These are phyloP conservation scores for Candida glucosophila DNA, from an alignment of 1,139 yeast genomes.

Conservation along the genomic window DNA sequence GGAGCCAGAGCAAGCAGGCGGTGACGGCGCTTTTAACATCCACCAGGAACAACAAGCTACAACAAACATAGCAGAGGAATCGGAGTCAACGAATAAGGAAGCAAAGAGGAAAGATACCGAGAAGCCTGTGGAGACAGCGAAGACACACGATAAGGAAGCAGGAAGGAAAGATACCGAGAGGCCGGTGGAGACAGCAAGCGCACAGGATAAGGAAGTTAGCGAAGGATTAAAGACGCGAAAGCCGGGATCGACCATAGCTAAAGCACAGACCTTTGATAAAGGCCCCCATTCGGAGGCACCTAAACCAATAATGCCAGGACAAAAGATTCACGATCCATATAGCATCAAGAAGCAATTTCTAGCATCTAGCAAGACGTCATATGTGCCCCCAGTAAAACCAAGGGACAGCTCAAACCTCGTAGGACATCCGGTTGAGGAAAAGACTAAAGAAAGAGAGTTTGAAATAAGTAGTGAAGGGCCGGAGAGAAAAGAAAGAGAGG, in stretches of 20 bases:
- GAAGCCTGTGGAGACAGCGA: slow-evolving; percentile 5
- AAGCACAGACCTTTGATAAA: slow-evolving; percentile 5
- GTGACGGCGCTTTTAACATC: too few species aligned
- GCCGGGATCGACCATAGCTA: slow-evolving; percentile 4
- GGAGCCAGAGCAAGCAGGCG: slow-evolving; percentile 3
- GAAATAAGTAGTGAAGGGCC: slow-evolving; percentile 14
- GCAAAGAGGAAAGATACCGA: background rate
- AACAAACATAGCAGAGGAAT: slow-evolving; percentile 4
- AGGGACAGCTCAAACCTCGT: slow-evolving; percentile 29
- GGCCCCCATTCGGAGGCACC: slow-evolving; percentile 10
- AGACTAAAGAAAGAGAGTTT: slow-evolving; percentile 15
- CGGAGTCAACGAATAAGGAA: slow-evolving; percentile 1
- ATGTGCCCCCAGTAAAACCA: slow-evolving; percentile 37
- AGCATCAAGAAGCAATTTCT: slow-evolving; percentile 35
- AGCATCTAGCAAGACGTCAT: slow-evolving; percentile 34
- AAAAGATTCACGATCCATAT: slow-evolving; percentile 31
- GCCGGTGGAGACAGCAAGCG: background rate
- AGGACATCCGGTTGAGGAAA: slow-evolving; percentile 21
- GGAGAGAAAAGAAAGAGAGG: slow-evolving; percentile 6
- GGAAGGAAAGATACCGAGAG: slow-evolving; percentile 1
- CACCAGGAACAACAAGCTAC: too few species aligned
- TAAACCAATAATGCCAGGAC: slow-evolving; percentile 18
- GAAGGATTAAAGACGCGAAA: slow-evolving; percentile 6
- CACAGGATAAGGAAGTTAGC: slow-evolving; percentile 2
- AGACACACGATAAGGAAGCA: slow-evolving; percentile 4